These are phyloP conservation scores for Nakazawaea wickerhamii DNA, from an alignment of 805 yeast species.

Conservation along the genomic window DNA sequence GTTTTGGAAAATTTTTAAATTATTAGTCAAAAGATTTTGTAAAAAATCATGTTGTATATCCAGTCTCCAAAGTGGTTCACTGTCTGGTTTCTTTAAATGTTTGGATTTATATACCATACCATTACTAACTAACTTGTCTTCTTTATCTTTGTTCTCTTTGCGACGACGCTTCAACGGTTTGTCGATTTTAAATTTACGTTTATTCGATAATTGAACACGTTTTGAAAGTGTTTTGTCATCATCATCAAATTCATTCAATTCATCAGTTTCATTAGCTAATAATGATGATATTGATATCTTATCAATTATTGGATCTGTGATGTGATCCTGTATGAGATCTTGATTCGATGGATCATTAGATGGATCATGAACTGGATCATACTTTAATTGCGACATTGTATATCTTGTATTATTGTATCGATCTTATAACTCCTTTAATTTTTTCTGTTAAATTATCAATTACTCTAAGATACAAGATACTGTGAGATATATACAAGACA, in stretches of 20 bases:
- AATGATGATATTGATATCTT: constrained; percentile 4
- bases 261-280: background rate
- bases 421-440: background rate
- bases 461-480: too few species aligned
- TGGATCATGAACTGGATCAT: constrained; percentile 9
- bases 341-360: background rate
- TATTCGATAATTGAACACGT: constrained; percentile 8
- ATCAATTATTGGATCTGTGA: constrained; percentile 2
- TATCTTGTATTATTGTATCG: background rate
- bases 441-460: background rate
- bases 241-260: background rate
- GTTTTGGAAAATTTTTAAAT: constrained; percentile 62
- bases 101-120: constrained; percentile 26
- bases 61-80: constrained; percentile 83
- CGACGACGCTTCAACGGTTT: background rate
- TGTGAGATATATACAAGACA: too few species aligned
- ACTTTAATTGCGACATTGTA: constrained; percentile 6
- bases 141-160: too few species aligned
- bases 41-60: constrained; percentile 86
- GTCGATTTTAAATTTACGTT: constrained; percentile 6
- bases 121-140: too few species aligned
- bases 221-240: constrained; percentile 5
- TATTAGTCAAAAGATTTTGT: constrained; percentile 56
- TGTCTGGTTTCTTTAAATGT: constrained; percentile 82
- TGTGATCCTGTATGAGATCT: too few species aligned